A percentile compares a stretch with the other conserved stretches of the same genome.
phyloP scores from a whole-genome alignment of 2,329 filamentous ascomycete species.

The Colletotrichum tofieldiae region DNA sequence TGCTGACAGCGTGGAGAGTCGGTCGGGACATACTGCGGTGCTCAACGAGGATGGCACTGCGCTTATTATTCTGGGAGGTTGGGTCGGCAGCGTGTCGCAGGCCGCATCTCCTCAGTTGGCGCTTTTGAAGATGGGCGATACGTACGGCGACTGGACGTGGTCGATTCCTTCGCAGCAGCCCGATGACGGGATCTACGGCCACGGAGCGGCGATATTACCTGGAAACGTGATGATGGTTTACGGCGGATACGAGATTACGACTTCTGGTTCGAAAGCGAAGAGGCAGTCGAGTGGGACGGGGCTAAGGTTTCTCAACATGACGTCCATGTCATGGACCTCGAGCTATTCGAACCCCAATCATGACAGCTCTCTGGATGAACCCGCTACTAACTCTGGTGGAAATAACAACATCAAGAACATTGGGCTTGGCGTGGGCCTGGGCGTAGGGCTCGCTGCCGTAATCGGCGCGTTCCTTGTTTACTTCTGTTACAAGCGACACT shows the following conservation, averaged over 20 bases:
- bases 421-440: conserved; percentile 76
- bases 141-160: conserved; percentile 85
- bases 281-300: conserved; percentile 51
- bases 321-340: conserved; percentile 67
- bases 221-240: conserved; percentile 80
- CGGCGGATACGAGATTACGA: conserved; percentile 71
- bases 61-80: conserved; percentile 89
- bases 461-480: conserved; percentile 62
- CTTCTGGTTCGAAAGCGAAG: conserved; percentile 51
- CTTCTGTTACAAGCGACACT: conserved; percentile 64
- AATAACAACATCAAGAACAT: conserved; percentile 59
- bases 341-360: conserved; percentile 64
- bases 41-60: conserved; percentile 83
- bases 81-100: conserved; percentile 86
- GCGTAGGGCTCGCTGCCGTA: conserved; percentile 72
- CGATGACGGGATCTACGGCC: conserved; percentile 70
- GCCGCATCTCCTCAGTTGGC: conserved; percentile 87
- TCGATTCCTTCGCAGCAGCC: conserved; percentile 70
- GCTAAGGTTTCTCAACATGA: conserved; percentile 70
- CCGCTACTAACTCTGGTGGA: not conserved
- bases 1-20: conserved; percentile 74
- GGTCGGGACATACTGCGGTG: conserved; percentile 91
- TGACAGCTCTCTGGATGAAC: conserved; percentile 19
- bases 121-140: conserved; percentile 81
- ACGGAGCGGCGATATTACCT: conserved; percentile 74